phyloP scores from a whole-genome alignment of 2,329 filamentous ascomycete species.

The Aureobasidium sp. region DNA sequence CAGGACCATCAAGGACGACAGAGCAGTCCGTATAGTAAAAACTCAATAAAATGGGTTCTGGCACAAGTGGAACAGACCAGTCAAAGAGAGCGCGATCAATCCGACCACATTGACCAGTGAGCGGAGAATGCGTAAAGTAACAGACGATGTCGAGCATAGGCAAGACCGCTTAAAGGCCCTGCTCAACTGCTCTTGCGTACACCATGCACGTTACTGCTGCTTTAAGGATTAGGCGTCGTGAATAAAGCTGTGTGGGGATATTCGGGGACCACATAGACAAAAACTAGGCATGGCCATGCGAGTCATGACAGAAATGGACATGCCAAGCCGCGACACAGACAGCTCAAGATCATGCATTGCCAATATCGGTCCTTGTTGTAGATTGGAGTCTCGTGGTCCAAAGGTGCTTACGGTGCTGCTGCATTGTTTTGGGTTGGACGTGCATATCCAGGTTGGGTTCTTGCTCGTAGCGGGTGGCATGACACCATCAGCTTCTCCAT shows the following conservation, averaged over 20 bases:
- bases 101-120: neutral
- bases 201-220: neutral
- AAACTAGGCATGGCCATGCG: neutral
- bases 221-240: neutral
- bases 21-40: neutral
- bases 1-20: neutral
- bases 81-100: neutral
- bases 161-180: neutral
- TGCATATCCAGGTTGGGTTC: neutral
- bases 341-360: neutral
- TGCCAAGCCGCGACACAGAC: neutral
- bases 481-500: neutral
- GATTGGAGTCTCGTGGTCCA: neutral
- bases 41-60: neutral
- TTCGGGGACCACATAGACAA: neutral
- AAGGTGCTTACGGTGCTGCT: neutral
- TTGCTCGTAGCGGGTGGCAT: neutral
- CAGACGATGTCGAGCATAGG: neutral
- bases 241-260: neutral
- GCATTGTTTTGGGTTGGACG: neutral
- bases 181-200: neutral
- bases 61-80: neutral
- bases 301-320: neutral
- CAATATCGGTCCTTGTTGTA: neutral
- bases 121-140: neutral